Percentiles rank a stretch among this genome's conserved stretches.
Conservation (phyloP, 176 grass and related monocot genomes). For the Zoysia japonica region DNA sequence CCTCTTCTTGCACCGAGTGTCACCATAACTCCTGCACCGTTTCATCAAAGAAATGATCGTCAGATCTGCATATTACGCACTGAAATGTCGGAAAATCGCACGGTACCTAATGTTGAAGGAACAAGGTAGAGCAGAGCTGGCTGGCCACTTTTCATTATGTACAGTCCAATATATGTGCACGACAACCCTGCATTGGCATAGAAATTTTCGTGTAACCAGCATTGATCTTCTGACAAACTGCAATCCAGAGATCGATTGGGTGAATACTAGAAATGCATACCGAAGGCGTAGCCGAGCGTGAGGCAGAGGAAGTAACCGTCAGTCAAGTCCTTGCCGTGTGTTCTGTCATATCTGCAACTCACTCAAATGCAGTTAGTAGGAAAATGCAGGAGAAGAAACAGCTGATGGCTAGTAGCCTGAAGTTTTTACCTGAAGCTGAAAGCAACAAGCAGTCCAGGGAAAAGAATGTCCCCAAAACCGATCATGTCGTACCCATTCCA, state of each 20-base stretch:
- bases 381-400: slow-evolving; percentile 16
- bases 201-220: background rate
- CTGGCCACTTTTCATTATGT: slow-evolving; percentile 86
- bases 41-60: background rate
- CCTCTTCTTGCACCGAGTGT: slow-evolving; percentile 64
- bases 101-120: slow-evolving; percentile 82
- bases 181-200: slow-evolving; percentile 65
- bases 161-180: slow-evolving; percentile 76
- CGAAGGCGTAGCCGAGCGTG: slow-evolving; percentile 69
- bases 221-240: slow-evolving; percentile 11
- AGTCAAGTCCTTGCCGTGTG: slow-evolving; percentile 56
- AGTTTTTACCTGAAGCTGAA: slow-evolving; percentile 78
- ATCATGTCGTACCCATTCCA: slow-evolving; percentile 98
- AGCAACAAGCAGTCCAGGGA: slow-evolving; percentile 90
- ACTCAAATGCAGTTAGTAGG: background rate
- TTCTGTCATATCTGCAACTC: slow-evolving; percentile 63
- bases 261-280: slow-evolving; percentile 35
- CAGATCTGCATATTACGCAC: background rate
- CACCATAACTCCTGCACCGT: slow-evolving; percentile 52
- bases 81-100: background rate
- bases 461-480: slow-evolving; percentile 95
- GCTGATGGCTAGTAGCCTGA: background rate
- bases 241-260: slow-evolving; percentile 3
- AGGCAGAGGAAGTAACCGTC: slow-evolving; percentile 76
- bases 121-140: slow-evolving; percentile 96